Evolutionary conservation across 768 basidiomycete genomes (phyloP), one percentile per base, ranked within the genome.

Genomic region (Gyrodon lividus): DNA sequence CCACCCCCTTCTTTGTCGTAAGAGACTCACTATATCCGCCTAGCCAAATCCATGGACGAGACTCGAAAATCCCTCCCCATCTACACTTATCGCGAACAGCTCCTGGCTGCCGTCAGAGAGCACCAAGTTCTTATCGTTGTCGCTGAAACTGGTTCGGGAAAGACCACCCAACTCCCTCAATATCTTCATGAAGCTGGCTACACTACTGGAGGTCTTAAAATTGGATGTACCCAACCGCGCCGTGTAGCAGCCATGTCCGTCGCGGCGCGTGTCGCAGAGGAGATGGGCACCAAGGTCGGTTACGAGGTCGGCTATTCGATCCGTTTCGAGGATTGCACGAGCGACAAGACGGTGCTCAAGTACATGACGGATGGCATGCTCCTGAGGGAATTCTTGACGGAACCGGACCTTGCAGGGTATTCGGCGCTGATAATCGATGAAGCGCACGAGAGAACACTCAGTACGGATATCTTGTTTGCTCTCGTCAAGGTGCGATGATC

Each of bases 291-390:
- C 3, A 89, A 98, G 69, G 86, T 99, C 35, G 97, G 97, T 9
- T 91, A 95, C 60, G 96, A 98, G 72, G 97, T 99, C 44, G 97
- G 97, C n/a, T 99, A 99, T 70, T 96, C 95, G 30, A 99, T 99
- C 60, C 92, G 97, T 28, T 99, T 99, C 73, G 97, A 99, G 72
- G 97, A 99, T 70, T 97, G 94, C 69, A 99, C 97, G 17, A 97
- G 92, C 74, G 94, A 98, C 77, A 98, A 97, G 76, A 99, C 97
- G 4, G 88, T 95, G 39, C 77, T 99, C 64, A 98, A 99, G 72
- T 99, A 99, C 72, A 97, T 99, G 97, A 99, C 97, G 39, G 97
- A 99, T 64, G 97, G 97, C 30, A 98, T 99, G 97, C 77, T 99
- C 23, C 74, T 98, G 40, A 82, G 97, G 63, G 94, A 98, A 70